A percentile compares a stretch with the other conserved stretches of the same genome.
These are phyloP conservation scores for Aurantiochytrium sp. DNA, from an alignment of 108 stramenopile genomes.

Conservation along the genomic window DNA sequence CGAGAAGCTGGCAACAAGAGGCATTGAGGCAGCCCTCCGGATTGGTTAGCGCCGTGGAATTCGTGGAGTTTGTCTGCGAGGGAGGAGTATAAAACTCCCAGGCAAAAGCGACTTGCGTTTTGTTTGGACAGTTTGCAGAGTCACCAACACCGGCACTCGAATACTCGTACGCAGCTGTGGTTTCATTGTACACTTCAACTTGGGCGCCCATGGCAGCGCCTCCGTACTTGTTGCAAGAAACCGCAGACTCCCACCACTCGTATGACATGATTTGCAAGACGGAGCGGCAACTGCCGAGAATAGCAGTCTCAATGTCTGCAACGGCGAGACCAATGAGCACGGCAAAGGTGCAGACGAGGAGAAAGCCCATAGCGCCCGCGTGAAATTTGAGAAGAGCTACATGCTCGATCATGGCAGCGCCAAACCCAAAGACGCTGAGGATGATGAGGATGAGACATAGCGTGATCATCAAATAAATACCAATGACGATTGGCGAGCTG, in stretches of 20 bases:
- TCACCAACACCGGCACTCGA: background rate
- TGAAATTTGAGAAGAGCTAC: background rate
- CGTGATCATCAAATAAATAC: background rate
- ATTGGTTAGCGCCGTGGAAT: background rate
- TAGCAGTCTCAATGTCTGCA: background rate
- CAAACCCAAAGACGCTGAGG: background rate
- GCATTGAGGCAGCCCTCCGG: background rate
- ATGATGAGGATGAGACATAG: background rate
- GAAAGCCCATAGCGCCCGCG: background rate
- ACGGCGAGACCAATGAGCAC: background rate
- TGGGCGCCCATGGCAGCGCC: conserved; percentile 1
- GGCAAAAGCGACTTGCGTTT: background rate
- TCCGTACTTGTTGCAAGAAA: background rate
- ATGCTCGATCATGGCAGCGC: background rate
- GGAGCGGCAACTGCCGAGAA: background rate
- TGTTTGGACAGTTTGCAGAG: background rate
- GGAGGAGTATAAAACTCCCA: background rate
- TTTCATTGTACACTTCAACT: background rate
- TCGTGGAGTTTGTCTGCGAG: background rate
- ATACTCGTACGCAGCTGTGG: background rate
- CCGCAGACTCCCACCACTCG: background rate
- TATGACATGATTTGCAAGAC: conserved; percentile 5
- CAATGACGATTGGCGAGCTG: background rate
- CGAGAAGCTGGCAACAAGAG: background rate
- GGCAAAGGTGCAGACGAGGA: background rate